These are phyloP conservation scores for Colletotrichum tanaceti DNA, from an alignment of 2,329 filamentous ascomycete species.

Conservation along the genomic window DNA sequence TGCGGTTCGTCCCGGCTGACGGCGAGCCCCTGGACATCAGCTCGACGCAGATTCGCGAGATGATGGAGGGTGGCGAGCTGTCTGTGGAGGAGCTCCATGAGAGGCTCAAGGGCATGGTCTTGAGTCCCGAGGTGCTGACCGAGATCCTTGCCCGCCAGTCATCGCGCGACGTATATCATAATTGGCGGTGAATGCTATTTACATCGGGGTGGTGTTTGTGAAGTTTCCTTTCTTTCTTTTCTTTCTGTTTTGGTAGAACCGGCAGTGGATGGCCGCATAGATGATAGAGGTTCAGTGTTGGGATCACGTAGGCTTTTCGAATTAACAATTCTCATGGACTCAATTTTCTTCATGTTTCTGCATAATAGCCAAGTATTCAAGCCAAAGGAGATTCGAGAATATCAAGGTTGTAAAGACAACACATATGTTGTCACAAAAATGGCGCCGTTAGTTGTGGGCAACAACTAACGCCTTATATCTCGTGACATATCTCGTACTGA, in stretches of 20 bases:
- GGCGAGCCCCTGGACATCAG: not conserved
- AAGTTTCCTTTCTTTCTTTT: no score
- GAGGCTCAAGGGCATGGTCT: not conserved
- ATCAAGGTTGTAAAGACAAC: no score
- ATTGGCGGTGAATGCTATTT: fast-evolving
- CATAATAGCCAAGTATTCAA: no score
- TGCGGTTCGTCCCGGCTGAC: conserved; percentile 7
- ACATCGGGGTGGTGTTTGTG: not conserved
- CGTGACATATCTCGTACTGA: no score
- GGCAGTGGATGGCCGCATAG: no score
- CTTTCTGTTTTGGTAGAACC: not conserved
- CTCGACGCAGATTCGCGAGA: not conserved
- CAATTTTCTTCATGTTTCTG: not conserved
- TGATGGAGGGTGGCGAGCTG: not conserved
- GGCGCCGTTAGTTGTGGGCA: no score
- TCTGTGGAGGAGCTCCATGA: not conserved
- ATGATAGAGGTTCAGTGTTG: not conserved
- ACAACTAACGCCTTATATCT: no score
- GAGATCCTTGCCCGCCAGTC: not conserved
- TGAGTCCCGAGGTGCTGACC: not conserved
- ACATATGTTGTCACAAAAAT: no score
- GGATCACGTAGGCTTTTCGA: not conserved
- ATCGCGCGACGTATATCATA: no score
- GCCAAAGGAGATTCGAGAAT: no score
- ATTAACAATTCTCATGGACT: not conserved